phyloP scores from a whole-genome alignment of 2,329 filamentous ascomycete species.

The Monilinia aucupariae region DNA sequence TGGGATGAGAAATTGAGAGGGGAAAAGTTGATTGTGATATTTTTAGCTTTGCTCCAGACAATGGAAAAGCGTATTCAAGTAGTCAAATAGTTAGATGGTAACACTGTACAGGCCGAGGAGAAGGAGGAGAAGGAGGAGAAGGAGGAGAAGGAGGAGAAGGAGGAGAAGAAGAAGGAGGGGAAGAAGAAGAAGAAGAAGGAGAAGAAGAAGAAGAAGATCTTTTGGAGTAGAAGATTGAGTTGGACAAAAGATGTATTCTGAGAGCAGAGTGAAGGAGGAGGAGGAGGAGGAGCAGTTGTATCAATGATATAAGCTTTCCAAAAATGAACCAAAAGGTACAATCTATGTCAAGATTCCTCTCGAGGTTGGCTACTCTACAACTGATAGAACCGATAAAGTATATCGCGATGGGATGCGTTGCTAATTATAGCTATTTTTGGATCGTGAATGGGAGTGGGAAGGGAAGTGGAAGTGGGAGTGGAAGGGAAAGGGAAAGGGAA shows the following conservation, averaged over 20 bases:
- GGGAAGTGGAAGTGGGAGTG: not conserved
- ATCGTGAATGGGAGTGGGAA: conserved; percentile 1
- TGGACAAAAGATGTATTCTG: not conserved
- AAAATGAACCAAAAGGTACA: not conserved
- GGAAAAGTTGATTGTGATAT: not conserved
- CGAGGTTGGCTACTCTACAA: not conserved
- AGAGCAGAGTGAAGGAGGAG: not conserved
- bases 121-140: too few species aligned
- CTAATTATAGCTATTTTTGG: conserved; percentile 17
- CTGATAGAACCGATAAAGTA: conserved; percentile 15
- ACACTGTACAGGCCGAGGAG: too few species aligned
- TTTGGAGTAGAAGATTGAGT: not conserved
- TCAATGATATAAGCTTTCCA: conserved; percentile 3
- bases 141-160: too few species aligned
- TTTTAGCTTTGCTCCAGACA: too few species aligned
- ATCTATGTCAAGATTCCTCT: not conserved
- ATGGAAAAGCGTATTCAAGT: too few species aligned
- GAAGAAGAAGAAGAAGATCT: not conserved
- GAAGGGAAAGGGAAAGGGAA: too few species aligned
- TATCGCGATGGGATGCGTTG: conserved; percentile 9
- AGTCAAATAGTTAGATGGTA: too few species aligned
- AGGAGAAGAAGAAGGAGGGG: too few species aligned
- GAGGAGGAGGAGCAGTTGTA: not conserved
- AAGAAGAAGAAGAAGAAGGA: too few species aligned
- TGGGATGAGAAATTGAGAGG: not conserved